Conservation (phyloP, 331 rosid species). For the Quercus tomentella region DNA sequence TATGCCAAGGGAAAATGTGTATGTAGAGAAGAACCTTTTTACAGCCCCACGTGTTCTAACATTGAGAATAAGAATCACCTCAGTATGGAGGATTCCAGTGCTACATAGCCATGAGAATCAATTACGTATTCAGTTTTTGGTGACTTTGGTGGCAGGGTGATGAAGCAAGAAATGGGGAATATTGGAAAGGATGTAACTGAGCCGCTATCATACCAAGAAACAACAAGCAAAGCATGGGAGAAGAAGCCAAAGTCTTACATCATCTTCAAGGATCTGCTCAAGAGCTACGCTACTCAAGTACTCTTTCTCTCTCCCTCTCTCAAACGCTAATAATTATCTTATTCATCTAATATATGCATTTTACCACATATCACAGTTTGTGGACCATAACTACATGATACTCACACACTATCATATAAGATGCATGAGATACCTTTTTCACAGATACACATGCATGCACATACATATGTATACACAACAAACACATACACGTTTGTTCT, state of each 20-base stretch:
- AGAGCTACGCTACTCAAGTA: constrained; percentile 41
- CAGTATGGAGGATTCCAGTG: neutral
- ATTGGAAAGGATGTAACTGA: constrained; percentile 18
- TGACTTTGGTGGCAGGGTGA: constrained; percentile 20
- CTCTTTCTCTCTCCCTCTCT: constrained; percentile 10
- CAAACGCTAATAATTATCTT: no score
- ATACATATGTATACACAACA: neutral
- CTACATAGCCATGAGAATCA: neutral
- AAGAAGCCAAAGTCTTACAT: constrained; percentile 47
- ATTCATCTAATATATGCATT: no score
- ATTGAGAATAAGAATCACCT: neutral
- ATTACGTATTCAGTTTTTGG: neutral
- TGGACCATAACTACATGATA: no score
- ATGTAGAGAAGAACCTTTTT: no score
- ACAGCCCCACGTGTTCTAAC: neutral
- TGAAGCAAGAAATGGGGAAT: constrained; percentile 12
- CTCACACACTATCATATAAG: no score
- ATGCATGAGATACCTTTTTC: neutral
- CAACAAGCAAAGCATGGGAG: constrained; percentile 14
- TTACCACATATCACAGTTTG: no score
- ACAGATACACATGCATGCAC: neutral
- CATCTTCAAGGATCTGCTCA: constrained; percentile 48
- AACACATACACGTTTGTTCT: neutral
- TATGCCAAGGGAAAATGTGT: no score
- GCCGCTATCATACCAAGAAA: neutral